These are phyloP conservation scores for Mortierella polycephala DNA, from an alignment of 371 early-diverging fungal genomes.

Conservation along the genomic window DNA sequence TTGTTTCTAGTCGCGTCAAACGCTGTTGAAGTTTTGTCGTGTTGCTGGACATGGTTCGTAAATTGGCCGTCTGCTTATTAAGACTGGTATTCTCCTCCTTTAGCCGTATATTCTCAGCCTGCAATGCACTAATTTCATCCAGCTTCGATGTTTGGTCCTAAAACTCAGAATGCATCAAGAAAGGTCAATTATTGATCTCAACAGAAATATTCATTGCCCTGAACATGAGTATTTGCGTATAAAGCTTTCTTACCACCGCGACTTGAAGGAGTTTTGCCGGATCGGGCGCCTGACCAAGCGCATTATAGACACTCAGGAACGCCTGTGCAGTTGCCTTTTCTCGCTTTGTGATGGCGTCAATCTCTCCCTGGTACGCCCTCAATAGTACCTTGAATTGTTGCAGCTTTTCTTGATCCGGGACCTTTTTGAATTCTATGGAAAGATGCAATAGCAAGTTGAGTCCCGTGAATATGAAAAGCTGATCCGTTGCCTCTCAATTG, in stretches of 20 bases:
- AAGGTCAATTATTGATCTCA: not conserved
- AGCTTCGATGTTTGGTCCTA: slow-evolving; percentile 73
- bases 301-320: slow-evolving; percentile 83
- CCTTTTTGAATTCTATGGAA: slow-evolving; percentile 80
- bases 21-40: slow-evolving; percentile 66
- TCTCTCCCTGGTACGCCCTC: slow-evolving; percentile 91
- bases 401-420: slow-evolving; percentile 81
- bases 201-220: not conserved
- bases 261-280: slow-evolving; percentile 65
- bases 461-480: too few species aligned
- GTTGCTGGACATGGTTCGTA: slow-evolving; percentile 60
- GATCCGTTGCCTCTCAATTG: too few species aligned
- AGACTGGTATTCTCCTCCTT: slow-evolving; percentile 65
- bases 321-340: slow-evolving; percentile 87
- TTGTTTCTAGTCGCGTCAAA: slow-evolving; percentile 61
- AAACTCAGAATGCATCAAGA: too few species aligned
- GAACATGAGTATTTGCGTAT: too few species aligned
- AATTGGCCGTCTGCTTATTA: slow-evolving; percentile 52
- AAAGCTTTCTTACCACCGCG: slow-evolving; percentile 22
- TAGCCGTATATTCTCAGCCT: slow-evolving; percentile 65
- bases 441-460: too few species aligned
- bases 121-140: slow-evolving; percentile 58
- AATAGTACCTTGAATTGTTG: slow-evolving; percentile 76
- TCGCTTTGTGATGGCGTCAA: slow-evolving; percentile 87
- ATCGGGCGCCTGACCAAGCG: slow-evolving; percentile 87